Evolutionary conservation across 2,329 filamentous ascomycete species (phyloP).

Genomic region (Lasiodiplodia sp.): DNA sequence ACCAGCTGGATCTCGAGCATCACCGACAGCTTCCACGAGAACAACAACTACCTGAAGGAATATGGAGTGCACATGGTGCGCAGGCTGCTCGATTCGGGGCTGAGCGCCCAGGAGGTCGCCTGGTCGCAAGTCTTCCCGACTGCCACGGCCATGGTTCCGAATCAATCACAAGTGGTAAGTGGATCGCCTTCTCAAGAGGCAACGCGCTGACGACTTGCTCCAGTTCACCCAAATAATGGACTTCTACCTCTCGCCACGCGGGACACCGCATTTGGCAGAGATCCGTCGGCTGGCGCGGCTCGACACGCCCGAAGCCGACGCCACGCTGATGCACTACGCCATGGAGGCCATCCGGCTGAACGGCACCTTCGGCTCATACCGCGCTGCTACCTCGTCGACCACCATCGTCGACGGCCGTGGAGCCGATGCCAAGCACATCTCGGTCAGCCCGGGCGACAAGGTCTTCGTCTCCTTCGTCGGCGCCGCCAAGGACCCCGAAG

Average conservation of each 20-base stretch:
- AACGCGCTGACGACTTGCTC: neutral
- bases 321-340: slow-evolving; percentile 71
- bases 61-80: slow-evolving; percentile 73
- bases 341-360: slow-evolving; percentile 76
- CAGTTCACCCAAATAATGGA: slow-evolving; percentile 76
- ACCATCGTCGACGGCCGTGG: slow-evolving; percentile 59
- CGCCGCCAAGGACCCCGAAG: slow-evolving; percentile 43
- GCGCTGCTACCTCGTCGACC: slow-evolving; percentile 58
- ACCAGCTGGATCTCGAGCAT: slow-evolving; percentile 64
- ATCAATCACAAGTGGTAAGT: slow-evolving; percentile 71
- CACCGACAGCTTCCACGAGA: slow-evolving; percentile 56
- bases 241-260: slow-evolving; percentile 67
- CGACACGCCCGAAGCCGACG: slow-evolving; percentile 65
- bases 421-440: slow-evolving; percentile 44
- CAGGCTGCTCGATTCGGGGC: slow-evolving; percentile 67
- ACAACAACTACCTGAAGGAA: slow-evolving; percentile 60
- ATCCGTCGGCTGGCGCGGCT: slow-evolving; percentile 67
- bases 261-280: slow-evolving; percentile 60
- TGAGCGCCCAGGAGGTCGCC: slow-evolving; percentile 70
- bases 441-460: slow-evolving; percentile 63
- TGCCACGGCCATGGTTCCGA: slow-evolving; percentile 71
- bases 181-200: neutral
- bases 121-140: slow-evolving; percentile 75
- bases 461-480: slow-evolving; percentile 70
- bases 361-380: slow-evolving; percentile 68